Conservation (phyloP, 108 stramenopile species). For the Skeletonema potamos region DNA sequence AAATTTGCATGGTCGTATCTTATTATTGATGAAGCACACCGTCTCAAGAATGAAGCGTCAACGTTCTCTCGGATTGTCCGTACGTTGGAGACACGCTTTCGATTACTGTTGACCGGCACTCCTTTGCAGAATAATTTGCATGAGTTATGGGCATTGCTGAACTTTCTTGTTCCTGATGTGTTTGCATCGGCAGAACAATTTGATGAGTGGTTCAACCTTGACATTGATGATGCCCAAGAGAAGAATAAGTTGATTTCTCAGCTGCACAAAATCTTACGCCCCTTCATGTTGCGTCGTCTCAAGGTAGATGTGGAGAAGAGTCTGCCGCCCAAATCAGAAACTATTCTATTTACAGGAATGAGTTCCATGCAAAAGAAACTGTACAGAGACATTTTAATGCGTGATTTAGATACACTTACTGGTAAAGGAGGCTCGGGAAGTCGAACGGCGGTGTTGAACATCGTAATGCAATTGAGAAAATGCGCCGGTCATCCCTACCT, state of each 20-base stretch:
- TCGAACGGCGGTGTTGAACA: conserved; percentile 80
- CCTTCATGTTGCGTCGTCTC: conserved; percentile 98
- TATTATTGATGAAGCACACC: conserved; percentile 98
- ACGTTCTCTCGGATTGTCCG: conserved; percentile 92
- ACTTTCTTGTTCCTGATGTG: conserved; percentile 91
- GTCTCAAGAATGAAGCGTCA: conserved; percentile 95
- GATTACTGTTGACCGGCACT: conserved; percentile 97
- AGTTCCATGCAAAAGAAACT: conserved; percentile 89
- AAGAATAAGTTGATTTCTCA: conserved; percentile 70
- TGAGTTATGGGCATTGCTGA: conserved; percentile 95
- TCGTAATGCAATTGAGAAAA: conserved; percentile 99
- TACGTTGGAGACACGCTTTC: conserved; percentile 80
- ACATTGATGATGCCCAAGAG: conserved; percentile 15
- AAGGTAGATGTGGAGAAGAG: conserved; percentile 91
- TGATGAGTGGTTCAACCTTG: conserved; percentile 87
- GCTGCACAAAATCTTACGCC: conserved; percentile 95
- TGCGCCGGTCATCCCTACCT: conserved; percentile 99
- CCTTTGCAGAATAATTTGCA: conserved; percentile 97
- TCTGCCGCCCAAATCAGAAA: conserved; percentile 92
- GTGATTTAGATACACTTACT: conserved; percentile 14
- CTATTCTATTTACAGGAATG: conserved; percentile 91
- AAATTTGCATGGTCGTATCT: conserved; percentile 95
- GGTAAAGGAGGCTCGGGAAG: conserved; percentile 10
- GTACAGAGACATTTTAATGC: conserved; percentile 90
- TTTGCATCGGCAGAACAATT: conserved; percentile 91